phyloP scores from a whole-genome alignment of 306 rosid genomes.

The Amphicarpaea edgeworthii region DNA sequence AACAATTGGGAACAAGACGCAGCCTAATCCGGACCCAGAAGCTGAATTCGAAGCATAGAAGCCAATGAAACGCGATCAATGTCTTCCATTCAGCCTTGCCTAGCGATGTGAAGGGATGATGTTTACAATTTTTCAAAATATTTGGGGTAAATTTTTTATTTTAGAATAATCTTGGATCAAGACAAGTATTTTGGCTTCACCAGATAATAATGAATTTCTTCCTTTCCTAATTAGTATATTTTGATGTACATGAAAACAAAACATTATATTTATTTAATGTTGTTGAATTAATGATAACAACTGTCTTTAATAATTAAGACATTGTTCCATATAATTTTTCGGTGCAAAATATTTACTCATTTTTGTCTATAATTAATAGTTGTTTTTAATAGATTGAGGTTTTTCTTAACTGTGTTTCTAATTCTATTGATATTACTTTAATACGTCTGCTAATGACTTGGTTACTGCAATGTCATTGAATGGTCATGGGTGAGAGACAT shows the following conservation, averaged over 20 bases:
- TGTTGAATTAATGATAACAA: too few species aligned
- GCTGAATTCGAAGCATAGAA: conserved; percentile 33
- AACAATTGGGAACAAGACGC: conserved; percentile 16
- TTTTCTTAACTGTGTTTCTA: too few species aligned
- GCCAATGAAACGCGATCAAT: conserved; percentile 49
- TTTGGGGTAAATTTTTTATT: conserved; percentile 41
- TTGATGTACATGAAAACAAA: not conserved
- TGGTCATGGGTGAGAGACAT: too few species aligned
- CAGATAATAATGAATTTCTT: not conserved
- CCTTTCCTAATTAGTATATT: not conserved
- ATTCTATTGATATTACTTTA: not conserved
- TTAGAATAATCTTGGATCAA: conserved; percentile 1
- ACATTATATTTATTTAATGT: not conserved
- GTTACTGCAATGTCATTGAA: too few species aligned
- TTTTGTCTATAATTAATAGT: too few species aligned
- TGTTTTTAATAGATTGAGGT: too few species aligned
- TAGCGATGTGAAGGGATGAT: conserved; percentile 19
- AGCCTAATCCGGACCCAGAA: conserved; percentile 14
- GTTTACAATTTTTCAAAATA: conserved; percentile 28
- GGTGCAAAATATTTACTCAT: too few species aligned
- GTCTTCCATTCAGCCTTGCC: conserved; percentile 21
- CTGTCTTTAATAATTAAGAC: too few species aligned
- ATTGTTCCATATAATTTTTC: too few species aligned
- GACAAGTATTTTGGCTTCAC: not conserved
- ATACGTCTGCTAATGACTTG: too few species aligned